Evolutionary conservation across 805 yeast genomes (phyloP).

Genomic region (Brettanomyces custersianus): DNA sequence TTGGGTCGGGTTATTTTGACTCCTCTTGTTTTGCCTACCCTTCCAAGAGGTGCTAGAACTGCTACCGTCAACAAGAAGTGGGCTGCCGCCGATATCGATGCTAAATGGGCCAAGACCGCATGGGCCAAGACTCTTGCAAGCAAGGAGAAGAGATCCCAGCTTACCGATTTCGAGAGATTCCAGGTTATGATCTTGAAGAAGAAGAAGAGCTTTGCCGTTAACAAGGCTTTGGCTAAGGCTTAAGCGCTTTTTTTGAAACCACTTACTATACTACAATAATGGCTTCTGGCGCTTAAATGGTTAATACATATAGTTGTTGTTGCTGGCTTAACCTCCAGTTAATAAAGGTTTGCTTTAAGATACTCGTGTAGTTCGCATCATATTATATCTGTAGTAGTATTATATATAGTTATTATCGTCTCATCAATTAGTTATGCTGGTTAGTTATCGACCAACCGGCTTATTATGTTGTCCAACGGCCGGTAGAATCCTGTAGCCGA

Average conservation of each 20-base stretch:
- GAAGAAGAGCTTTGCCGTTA: conserved; percentile 92
- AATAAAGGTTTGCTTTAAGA: too few species aligned
- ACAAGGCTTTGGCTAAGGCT: conserved; percentile 96
- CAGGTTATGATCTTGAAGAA: conserved; percentile 95
- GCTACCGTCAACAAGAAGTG: conserved; percentile 84
- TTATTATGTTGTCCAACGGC: not conserved
- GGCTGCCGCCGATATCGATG: conserved; percentile 79
- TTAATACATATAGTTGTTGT: not conserved
- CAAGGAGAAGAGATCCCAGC: conserved; percentile 86
- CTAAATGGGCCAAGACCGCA: conserved; percentile 86
- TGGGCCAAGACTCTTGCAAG: conserved; percentile 99
- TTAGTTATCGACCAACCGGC: not conserved
- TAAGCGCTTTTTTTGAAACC: conserved; percentile 23
- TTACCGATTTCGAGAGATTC: conserved; percentile 98
- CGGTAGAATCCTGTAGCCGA: not conserved
- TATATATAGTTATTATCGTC: too few species aligned
- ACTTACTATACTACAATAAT: conserved; percentile 4
- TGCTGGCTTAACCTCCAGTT: too few species aligned
- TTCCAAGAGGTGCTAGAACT: conserved; percentile 94
- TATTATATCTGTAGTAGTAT: too few species aligned
- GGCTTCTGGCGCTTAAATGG: too few species aligned
- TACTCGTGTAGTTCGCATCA: too few species aligned
- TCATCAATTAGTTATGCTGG: not conserved
- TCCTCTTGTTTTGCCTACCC: conserved; percentile 72
- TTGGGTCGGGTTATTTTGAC: conserved; percentile 88